phyloP scores from a whole-genome alignment of 495 filamentous ascomycete species.

The Penicillium roqueforti region DNA sequence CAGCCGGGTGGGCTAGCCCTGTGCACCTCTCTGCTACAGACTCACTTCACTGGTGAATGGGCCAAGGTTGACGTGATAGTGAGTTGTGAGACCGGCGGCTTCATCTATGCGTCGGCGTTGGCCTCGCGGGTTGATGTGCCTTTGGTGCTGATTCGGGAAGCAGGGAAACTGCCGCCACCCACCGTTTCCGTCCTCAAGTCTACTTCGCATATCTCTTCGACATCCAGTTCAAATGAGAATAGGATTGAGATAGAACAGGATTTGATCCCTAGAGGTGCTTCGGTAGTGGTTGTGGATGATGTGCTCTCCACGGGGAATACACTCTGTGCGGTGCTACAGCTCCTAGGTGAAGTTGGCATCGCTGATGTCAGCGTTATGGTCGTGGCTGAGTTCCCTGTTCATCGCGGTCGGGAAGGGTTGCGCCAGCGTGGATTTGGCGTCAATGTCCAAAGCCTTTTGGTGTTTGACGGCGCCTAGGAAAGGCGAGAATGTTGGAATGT shows the following conservation, averaged over 20 bases:
- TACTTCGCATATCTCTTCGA: conserved; percentile 53
- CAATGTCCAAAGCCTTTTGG: not conserved
- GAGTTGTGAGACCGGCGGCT: conserved; percentile 56
- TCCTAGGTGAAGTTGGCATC: conserved; percentile 47
- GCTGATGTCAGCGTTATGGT: conserved; percentile 48
- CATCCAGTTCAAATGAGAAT: conserved; percentile 33
- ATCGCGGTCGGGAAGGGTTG: conserved; percentile 53
- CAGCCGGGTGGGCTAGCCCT: conserved; percentile 49
- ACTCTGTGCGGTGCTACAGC: conserved; percentile 53
- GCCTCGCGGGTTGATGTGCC: conserved; percentile 42
- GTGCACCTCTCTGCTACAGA: conserved; percentile 51
- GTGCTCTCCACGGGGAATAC: conserved; percentile 59
- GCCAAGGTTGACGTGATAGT: conserved; percentile 41
- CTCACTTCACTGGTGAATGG: conserved; percentile 50
- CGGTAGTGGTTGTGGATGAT: conserved; percentile 61
- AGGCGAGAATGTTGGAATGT: not conserved
- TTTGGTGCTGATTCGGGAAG: conserved; percentile 53
- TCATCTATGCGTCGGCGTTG: conserved; percentile 54
- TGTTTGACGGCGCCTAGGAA: not conserved
- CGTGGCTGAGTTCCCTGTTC: conserved; percentile 59
- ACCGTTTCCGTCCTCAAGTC: conserved; percentile 47
- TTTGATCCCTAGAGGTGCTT: conserved; percentile 39
- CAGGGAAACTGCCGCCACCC: conserved; percentile 57
- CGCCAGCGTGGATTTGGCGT: conserved; percentile 34
- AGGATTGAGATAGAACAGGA: conserved; percentile 51